These are phyloP conservation scores for Fusarium armeniacum DNA, from an alignment of 2,329 filamentous ascomycete species.

Conservation along the genomic window DNA sequence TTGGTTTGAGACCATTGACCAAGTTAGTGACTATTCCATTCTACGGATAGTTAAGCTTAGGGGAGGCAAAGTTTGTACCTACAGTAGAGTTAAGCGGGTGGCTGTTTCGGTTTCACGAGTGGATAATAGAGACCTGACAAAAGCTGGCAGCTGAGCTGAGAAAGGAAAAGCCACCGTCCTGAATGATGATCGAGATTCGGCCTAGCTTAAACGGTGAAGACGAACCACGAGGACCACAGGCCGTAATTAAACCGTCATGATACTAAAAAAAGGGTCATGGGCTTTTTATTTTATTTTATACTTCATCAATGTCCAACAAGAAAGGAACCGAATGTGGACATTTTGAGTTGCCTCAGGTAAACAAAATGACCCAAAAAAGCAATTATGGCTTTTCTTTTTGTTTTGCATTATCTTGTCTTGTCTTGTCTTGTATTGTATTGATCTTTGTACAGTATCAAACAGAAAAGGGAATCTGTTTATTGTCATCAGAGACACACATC, in stretches of 20 bases:
- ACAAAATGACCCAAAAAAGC: conserved; percentile 25
- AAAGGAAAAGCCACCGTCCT: not conserved
- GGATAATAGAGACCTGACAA: conserved; percentile 1
- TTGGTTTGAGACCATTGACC: conserved; percentile 7
- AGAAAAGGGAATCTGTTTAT: not conserved
- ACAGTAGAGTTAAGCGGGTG: conserved; percentile 29
- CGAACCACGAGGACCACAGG: conserved; percentile 27
- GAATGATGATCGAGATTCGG: conserved; percentile 14
- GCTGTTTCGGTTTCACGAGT: conserved; percentile 36
- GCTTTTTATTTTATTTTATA: not conserved
- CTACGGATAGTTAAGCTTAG: not conserved
- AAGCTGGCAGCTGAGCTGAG: conserved; percentile 18
- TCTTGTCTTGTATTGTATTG: not conserved
- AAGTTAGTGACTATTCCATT: conserved; percentile 2
- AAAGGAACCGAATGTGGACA: conserved; percentile 9
- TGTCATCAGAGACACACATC: not conserved
- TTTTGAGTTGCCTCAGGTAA: conserved; percentile 26
- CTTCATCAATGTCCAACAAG: conserved; percentile 13
- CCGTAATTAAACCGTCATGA: conserved; percentile 46
- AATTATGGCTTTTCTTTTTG: not conserved
- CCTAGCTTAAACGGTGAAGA: conserved; percentile 42
- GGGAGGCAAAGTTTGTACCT: not conserved
- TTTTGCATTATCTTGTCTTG: not conserved
- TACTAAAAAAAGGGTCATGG: conserved; percentile 40
- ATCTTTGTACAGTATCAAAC: not conserved